Conservation (phyloP, 1,284 basidiomycete genomes). For the Puccinia hordei region DNA sequence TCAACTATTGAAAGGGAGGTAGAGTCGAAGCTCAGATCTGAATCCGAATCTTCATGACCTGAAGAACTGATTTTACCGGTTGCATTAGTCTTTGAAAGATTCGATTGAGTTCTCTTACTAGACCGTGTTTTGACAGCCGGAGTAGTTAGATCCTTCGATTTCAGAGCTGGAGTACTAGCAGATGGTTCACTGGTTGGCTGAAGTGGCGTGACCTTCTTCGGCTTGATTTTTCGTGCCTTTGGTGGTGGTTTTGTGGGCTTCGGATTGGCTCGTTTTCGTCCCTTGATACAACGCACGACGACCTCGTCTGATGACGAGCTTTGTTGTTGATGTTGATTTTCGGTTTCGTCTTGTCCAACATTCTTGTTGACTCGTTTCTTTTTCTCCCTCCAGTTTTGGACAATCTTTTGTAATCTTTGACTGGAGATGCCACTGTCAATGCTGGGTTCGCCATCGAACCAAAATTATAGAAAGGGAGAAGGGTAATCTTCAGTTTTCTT, state of each 20-base stretch:
- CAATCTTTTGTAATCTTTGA: constrained; percentile 38
- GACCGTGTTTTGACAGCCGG: background rate
- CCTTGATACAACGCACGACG: background rate
- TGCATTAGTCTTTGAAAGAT: too few relatives aligned
- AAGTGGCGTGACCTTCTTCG: too few relatives aligned
- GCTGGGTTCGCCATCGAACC: background rate
- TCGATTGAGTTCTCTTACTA: background rate
- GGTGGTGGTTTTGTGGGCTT: background rate
- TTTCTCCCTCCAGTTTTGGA: constrained; percentile 43
- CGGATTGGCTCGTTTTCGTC: background rate
- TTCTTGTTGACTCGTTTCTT: constrained; percentile 10
- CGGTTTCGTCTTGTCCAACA: background rate
- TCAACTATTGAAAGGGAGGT: too few relatives aligned
- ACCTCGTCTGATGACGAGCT: background rate
- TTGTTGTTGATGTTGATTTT: background rate
- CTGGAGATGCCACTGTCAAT: constrained; percentile 15
- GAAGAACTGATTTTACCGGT: too few relatives aligned
- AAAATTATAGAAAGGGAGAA: background rate
- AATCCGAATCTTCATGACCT: too few relatives aligned
- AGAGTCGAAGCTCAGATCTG: too few relatives aligned
- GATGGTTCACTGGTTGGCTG: too few relatives aligned
- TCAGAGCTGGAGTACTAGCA: too few relatives aligned
- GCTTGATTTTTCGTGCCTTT: background rate
- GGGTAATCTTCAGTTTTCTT: background rate
- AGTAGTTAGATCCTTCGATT: background rate